Evolutionary conservation across 1,284 basidiomycete species (phyloP).

Genomic region (Trametes polyzona): DNA sequence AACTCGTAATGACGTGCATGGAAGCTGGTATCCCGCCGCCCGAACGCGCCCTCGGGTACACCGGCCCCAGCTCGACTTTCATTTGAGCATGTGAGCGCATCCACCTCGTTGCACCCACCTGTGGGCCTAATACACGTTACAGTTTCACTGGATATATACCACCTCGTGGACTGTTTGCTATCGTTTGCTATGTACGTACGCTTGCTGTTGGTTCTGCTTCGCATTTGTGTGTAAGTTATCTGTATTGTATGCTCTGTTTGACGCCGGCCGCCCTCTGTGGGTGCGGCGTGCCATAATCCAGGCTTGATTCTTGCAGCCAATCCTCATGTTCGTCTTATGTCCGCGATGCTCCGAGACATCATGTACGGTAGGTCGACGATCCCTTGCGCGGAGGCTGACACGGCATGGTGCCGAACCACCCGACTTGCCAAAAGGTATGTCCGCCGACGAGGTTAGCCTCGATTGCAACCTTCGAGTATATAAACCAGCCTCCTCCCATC

Average conservation of each 20-base stretch:
- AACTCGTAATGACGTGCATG: conserved; percentile 5
- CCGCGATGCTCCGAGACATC: too few species aligned
- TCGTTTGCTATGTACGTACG: not conserved
- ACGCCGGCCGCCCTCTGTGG: not conserved
- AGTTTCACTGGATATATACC: not conserved
- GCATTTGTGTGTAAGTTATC: not conserved
- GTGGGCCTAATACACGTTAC: not conserved
- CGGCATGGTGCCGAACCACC: not conserved
- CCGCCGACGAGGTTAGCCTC: not conserved
- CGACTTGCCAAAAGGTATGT: not conserved
- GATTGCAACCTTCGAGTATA: not conserved
- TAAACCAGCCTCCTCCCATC: not conserved
- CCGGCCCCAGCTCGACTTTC: not conserved
- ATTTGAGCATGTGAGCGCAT: not conserved
- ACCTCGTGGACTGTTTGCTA: not conserved
- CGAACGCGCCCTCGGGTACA: conserved; percentile 1
- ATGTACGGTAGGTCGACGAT: too few species aligned
- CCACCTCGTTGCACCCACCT: not conserved
- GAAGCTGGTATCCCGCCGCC: conserved; percentile 8
- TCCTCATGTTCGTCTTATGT: too few species aligned
- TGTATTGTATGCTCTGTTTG: not conserved
- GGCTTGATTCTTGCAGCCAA: not conserved
- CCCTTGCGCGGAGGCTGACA: not conserved
- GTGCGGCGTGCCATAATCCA: not conserved
- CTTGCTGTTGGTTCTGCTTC: not conserved